Evolutionary conservation across 164 flowering plant genomes (phyloP).

Genomic region (Brasenia schreberi): DNA sequence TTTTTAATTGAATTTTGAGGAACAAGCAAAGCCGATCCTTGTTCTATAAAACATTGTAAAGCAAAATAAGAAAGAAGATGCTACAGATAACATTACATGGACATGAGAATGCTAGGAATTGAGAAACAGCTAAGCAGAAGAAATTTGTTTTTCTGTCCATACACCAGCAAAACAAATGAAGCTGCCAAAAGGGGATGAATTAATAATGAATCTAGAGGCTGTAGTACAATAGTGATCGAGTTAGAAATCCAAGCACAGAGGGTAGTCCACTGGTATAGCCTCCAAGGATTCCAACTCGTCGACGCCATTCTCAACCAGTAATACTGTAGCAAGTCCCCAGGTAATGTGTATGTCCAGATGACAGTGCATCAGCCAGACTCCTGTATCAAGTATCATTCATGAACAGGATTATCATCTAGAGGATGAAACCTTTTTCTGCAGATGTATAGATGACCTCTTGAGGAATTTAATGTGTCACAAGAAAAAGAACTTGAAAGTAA

Average conservation of each 20-base stretch:
- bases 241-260: slow-evolving; percentile 7
- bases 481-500: no score
- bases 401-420: not conserved
- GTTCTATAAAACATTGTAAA: not conserved
- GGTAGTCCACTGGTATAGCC: slow-evolving; percentile 50
- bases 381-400: slow-evolving; percentile 15
- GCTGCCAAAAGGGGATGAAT: no score
- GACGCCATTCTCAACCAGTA: slow-evolving; percentile 60
- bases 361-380: slow-evolving; percentile 82
- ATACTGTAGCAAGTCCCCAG: slow-evolving; percentile 79
- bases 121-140: not conserved
- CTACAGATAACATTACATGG: not conserved
- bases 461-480: not conserved
- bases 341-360: slow-evolving; percentile 67
- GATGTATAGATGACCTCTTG: not conserved
- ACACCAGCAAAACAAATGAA: no score
- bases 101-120: no score
- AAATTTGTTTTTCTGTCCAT: not conserved
- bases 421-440: not conserved
- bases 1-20: no score
- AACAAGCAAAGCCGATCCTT: no score
- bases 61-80: no score
- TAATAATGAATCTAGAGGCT: not conserved
- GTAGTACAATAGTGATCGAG: not conserved
- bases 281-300: slow-evolving; percentile 36